Percentiles rank a stretch among this genome's conserved stretches.
Evolutionary conservation across 108 stramenopile genomes (phyloP).

Genomic region (Conticribra weissflogii): DNA sequence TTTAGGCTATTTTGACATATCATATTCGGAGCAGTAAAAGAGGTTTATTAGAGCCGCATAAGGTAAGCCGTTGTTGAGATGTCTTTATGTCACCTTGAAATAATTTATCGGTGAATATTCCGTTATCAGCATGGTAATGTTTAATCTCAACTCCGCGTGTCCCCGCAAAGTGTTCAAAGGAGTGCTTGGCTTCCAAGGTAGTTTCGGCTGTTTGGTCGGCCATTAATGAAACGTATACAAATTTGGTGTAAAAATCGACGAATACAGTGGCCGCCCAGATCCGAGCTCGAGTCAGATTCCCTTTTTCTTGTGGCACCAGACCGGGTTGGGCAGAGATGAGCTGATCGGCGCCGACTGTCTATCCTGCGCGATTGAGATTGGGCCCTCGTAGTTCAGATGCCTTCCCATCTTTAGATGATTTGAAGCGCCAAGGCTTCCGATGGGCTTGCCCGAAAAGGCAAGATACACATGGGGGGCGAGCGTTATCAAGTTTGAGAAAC

Average conservation of each 20-base stretch:
- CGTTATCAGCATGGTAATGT: background rate
- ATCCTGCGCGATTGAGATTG: background rate
- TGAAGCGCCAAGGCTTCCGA: background rate
- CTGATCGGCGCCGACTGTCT: background rate
- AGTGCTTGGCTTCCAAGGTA: background rate
- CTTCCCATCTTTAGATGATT: background rate
- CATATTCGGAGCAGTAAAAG: too few relatives aligned
- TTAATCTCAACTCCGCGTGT: background rate
- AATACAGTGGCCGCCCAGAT: background rate
- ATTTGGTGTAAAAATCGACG: background rate
- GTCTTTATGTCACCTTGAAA: too few relatives aligned
- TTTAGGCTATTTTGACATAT: too few relatives aligned
- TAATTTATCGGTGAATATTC: too few relatives aligned
- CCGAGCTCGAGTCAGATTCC: background rate
- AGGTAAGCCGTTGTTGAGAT: too few relatives aligned
- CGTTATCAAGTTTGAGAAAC: background rate
- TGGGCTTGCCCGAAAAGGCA: background rate
- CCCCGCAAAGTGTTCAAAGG: background rate
- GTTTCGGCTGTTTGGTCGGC: background rate
- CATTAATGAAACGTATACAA: background rate
- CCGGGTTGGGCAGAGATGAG: background rate
- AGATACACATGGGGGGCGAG: background rate
- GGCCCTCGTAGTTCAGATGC: background rate
- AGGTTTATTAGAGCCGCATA: too few relatives aligned
- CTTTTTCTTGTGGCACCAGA: background rate